Evolutionary conservation across 2,329 filamentous ascomycete genomes (phyloP), one percentile per base, ranked within the genome.

Genomic region (Diaporthe destruens): DNA sequence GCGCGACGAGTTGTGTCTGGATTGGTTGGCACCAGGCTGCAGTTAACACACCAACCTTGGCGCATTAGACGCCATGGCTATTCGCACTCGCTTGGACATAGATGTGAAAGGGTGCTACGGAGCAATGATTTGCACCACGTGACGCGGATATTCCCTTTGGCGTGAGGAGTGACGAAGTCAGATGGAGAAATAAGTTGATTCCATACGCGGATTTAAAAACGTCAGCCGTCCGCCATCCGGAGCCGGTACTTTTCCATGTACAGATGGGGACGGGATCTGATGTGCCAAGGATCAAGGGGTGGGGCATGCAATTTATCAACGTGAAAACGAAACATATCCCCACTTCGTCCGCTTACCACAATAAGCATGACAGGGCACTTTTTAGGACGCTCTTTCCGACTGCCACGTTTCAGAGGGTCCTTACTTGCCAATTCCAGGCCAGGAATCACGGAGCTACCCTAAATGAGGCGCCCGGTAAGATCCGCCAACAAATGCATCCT

Each of bases 251-350:
- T 39, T 39, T 39, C 11, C 12, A 14, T 14, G 36, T 3, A 47
- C 57, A 23, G 39, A 61, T 61, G 7, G 57, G 57, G 57, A 47
- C 32, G 3, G 32, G 57, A 61, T 47, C 57, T 32, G 57, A 32
- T 39, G 11, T 47, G 39, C 57, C 57, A 61, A 63, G 42, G 16
- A 9, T 6, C 1, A 12, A n/a, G 16, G 59, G 55, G 36, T 57
- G 25, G 59, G 25, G 59, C 39, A 32, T 23, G 59, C 42, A 63
- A 63, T 63, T 34, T 63, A 63, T 5, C 16, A 29, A n/a, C 25
- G 34, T 63, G 18, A 63, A 63, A 18, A 63, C 8, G 59, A 49
- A 63, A 63, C 59, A 63, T 6, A 11, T 18, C 39, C 25, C 42
- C 39, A 63, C 59, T 16, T 23, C 11, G 0, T 29, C 59, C 59